Evolutionary conservation across 2,329 filamentous ascomycete genomes (phyloP), one percentile per base, ranked within the genome.

Genomic region (Samsoniella hepiali): DNA sequence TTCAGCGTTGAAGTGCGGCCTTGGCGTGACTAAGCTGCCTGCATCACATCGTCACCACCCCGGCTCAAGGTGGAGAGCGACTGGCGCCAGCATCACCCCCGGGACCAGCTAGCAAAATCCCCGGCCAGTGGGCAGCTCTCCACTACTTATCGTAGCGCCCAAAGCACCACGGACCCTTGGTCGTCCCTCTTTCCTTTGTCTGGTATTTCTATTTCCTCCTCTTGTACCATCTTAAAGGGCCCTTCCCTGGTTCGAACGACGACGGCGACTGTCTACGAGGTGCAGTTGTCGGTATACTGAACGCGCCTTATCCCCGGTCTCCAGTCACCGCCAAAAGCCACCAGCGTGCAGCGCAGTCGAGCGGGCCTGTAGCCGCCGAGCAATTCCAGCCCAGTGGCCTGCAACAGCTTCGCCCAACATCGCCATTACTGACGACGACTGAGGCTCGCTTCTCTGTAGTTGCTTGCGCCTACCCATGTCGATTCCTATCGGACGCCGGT

Each of bases 81-180:
- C 29, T 32, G 13, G 50, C 49, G 36, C 34, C 58, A 54, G 58
- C 47, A 29, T 60, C 47, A 54, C 50, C 40, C 44, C 27, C 53
- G 34, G 31, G 31, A 31, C 42, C 49, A 32, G 17, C 42, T 58
- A 32, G 17, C 40, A 47, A 22, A 36, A 55, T 40, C 29, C 50
- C 54, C 40, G 27, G 13, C n/a, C 58, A 17, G 58, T 47, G 51
- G 40, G 50, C 51, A 62, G 59, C 59, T 56, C 59, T 62, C 59
- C 59, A 62, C 59, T 55, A 31, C 9, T 29, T 22, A n/a, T 34
- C 45, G 55, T 31, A 29, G 44, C 56, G 45, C 49, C 59, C 29
- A 47, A 56, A n/a, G n/a, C 22, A 62, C 50, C 59, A 40, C 50
- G 40, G 50, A 36, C 40, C 32, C 34, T 56, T 32, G 5, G 17